These are phyloP conservation scores for Pontederia crassipes DNA, from an alignment of 176 grass and related monocot genomes.

Conservation along the genomic window DNA sequence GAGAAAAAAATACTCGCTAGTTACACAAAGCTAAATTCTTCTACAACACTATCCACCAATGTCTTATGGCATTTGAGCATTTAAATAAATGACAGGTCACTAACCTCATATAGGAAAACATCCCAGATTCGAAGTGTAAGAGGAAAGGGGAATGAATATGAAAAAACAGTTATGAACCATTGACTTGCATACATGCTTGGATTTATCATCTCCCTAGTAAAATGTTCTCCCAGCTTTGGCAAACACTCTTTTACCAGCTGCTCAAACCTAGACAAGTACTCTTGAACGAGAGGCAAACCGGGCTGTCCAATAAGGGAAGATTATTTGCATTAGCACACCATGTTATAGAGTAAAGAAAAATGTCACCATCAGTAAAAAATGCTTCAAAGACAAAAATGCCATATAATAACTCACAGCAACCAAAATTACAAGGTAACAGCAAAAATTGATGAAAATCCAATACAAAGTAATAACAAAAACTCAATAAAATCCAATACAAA, in stretches of 20 bases:
- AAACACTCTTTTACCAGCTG: constrained; percentile 72
- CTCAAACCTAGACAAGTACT: constrained; percentile 81
- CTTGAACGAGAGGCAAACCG: constrained; percentile 74
- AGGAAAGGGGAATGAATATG: constrained; percentile 82
- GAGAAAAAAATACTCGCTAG: too few relatives aligned
- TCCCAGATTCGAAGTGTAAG: constrained; percentile 89
- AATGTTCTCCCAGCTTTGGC: constrained; percentile 81
- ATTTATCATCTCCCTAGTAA: constrained; percentile 91
- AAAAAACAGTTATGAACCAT: constrained; percentile 99
- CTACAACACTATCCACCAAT: too few relatives aligned
- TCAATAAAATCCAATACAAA: too few relatives aligned
- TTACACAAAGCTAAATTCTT: too few relatives aligned
- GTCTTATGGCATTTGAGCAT: too few relatives aligned
- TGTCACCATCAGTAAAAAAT: neutral
- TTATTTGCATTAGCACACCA: neutral
- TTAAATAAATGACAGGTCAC: too few relatives aligned
- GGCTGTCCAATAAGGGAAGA: constrained; percentile 41
- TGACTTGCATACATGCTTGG: constrained; percentile 97
- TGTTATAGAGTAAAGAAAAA: neutral
- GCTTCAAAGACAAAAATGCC: too few relatives aligned
- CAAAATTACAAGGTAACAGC: too few relatives aligned
- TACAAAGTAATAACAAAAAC: too few relatives aligned
- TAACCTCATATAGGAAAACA: constrained; percentile 85
- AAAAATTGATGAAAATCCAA: too few relatives aligned
- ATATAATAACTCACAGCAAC: too few relatives aligned